Percentiles rank a stretch among this genome's conserved stretches.
These are phyloP conservation scores for Coemansia sp. DNA, from an alignment of 192 early-diverging fungal species.

Conservation along the genomic window DNA sequence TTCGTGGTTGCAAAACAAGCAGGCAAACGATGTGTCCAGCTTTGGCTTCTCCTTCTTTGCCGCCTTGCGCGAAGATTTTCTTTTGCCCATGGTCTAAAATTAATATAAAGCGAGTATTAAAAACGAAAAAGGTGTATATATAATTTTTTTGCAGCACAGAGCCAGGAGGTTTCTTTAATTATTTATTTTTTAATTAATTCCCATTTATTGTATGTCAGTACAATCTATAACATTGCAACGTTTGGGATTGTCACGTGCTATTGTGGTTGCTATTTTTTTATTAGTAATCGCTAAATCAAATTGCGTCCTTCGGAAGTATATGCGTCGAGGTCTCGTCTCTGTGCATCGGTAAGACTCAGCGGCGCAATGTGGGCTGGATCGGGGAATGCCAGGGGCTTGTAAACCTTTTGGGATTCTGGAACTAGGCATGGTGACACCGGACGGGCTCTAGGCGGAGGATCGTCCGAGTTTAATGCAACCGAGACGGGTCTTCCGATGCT, in stretches of 20 bases:
- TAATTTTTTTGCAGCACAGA: neutral
- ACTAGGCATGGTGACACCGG: neutral
- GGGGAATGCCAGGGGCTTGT: neutral
- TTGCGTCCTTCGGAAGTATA: constrained; percentile 18
- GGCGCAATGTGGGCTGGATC: constrained; percentile 5
- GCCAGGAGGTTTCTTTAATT: neutral
- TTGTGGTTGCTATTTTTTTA: neutral
- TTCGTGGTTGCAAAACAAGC: constrained; percentile 89
- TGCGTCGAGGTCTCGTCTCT: neutral
- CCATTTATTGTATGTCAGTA: neutral
- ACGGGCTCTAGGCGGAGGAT: neutral
- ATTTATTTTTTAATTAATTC: no score
- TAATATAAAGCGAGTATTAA: neutral
- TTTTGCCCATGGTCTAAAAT: constrained; percentile 61
- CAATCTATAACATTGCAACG: neutral
- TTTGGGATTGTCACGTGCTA: neutral
- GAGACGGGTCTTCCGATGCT: neutral
- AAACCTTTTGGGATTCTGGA: neutral
- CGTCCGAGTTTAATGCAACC: neutral
- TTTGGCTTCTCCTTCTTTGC: constrained; percentile 60
- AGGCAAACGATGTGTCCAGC: constrained; percentile 76
- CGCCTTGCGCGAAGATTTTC: constrained; percentile 74
- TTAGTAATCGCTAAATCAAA: constrained; percentile 9
- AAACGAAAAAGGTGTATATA: neutral
- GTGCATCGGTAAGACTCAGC: constrained; percentile 2